Conservation (phyloP, 805 yeast genomes). For the Metschnikowia dekortorum region DNA sequence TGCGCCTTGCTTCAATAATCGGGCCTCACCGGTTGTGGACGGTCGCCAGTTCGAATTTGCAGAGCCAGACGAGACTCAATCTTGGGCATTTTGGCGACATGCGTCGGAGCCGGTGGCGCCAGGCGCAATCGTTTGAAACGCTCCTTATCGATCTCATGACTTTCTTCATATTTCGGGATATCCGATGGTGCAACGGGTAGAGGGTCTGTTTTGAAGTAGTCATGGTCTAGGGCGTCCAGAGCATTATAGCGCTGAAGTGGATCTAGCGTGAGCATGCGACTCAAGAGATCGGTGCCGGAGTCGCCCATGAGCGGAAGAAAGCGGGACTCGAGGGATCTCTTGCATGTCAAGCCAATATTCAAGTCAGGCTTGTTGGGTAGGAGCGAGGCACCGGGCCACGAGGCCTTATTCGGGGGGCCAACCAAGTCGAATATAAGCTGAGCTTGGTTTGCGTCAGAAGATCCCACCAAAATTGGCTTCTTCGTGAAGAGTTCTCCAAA, state of each 20-base stretch:
- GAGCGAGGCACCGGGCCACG: slow-evolving; percentile 57
- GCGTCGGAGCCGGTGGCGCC: not conserved
- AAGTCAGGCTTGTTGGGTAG: slow-evolving; percentile 54
- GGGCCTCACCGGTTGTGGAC: slow-evolving; percentile 4
- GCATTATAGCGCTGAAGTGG: slow-evolving; percentile 78
- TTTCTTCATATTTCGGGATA: slow-evolving; percentile 70
- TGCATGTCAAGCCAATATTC: slow-evolving; percentile 41
- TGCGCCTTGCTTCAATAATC: not conserved
- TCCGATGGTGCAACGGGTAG: slow-evolving; percentile 50
- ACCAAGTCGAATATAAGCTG: slow-evolving; percentile 71
- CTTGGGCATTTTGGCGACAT: slow-evolving; percentile 6
- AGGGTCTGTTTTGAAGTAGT: slow-evolving; percentile 66
- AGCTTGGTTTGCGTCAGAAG: slow-evolving; percentile 84
- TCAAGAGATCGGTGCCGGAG: slow-evolving; percentile 52
- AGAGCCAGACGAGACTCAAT: slow-evolving; percentile 1
- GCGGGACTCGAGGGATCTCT: slow-evolving; percentile 44
- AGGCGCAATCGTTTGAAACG: slow-evolving; percentile 44
- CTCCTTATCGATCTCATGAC: slow-evolving; percentile 83
- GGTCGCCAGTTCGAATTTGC: not conserved
- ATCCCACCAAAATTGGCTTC: slow-evolving; percentile 81
- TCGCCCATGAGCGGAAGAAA: slow-evolving; percentile 43
- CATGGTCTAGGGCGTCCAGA: slow-evolving; percentile 64
- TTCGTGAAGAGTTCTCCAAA: slow-evolving; percentile 84
- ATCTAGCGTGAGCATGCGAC: slow-evolving; percentile 61
- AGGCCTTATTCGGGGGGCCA: slow-evolving; percentile 67